These are phyloP conservation scores for Hypoxylon perforatum DNA, from an alignment of 495 filamentous ascomycete genomes.

Conservation along the genomic window DNA sequence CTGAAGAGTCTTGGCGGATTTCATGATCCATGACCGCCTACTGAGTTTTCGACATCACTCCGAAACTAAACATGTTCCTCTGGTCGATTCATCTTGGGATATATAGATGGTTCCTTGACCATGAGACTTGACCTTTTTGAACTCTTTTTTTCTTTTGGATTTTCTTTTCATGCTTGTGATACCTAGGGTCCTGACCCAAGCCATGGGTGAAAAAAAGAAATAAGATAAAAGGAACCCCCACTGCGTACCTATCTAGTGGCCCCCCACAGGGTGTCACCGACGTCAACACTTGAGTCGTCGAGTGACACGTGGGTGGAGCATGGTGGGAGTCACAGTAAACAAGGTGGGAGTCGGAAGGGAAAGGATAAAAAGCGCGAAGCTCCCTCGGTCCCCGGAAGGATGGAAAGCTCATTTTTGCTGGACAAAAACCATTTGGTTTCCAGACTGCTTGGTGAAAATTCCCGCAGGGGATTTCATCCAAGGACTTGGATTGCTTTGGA, in stretches of 20 bases:
- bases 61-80: constrained; percentile 1
- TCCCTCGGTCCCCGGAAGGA: constrained; percentile 35
- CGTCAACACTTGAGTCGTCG: constrained; percentile 22
- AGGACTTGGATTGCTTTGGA: background rate
- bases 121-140: background rate
- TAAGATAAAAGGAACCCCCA: constrained; percentile 24
- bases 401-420: constrained; percentile 3
- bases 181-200: background rate
- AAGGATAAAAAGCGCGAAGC: constrained; percentile 42
- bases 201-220: constrained; percentile 6
- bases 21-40: constrained; percentile 14
- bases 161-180: background rate
- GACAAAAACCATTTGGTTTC: background rate
- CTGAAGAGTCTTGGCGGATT: constrained; percentile 15
- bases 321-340: constrained; percentile 5
- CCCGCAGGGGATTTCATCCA: constrained; percentile 8
- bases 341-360: constrained; percentile 26
- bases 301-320: constrained; percentile 39
- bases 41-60: background rate
- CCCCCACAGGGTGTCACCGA: constrained; percentile 27
- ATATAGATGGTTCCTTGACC: background rate
- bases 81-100: background rate
- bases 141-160: background rate
- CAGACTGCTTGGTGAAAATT: constrained; percentile 15
- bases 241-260: constrained; percentile 1